These are phyloP conservation scores for Astrephomene gubernaculifera DNA, from an alignment of 139 green algal species.

Conservation along the genomic window DNA sequence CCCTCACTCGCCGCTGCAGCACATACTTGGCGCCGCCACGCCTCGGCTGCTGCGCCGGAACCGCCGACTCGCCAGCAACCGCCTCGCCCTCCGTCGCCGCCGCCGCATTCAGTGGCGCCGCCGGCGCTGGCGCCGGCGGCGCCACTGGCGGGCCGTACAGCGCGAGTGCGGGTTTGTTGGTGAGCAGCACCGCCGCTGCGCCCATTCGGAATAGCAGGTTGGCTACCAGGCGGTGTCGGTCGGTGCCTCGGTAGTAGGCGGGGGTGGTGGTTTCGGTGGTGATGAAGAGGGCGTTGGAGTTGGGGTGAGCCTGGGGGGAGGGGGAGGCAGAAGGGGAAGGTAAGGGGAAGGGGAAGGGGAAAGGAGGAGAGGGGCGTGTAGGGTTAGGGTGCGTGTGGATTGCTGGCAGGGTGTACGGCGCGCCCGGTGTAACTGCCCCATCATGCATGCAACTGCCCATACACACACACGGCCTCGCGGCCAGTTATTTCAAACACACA, in stretches of 20 bases:
- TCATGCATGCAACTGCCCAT: no score
- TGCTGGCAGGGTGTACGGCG: no score
- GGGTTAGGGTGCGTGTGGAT: no score
- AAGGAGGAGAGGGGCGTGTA: background rate
- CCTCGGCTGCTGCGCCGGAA: background rate
- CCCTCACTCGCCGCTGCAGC: constrained; percentile 57
- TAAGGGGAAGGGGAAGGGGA: background rate
- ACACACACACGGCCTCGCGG: no score
- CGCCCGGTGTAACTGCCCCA: no score
- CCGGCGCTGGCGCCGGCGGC: no score
- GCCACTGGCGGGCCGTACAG: constrained; percentile 37
- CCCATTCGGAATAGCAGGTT: constrained; percentile 64
- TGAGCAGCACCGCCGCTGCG: constrained; percentile 60
- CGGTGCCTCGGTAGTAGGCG: constrained; percentile 66
- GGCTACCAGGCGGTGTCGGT: constrained; percentile 63
- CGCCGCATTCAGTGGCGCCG: no score
- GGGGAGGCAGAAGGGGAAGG: background rate
- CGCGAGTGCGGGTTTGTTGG: constrained; percentile 54
- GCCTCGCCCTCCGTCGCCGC: no score
- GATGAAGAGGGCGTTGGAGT: constrained; percentile 66
- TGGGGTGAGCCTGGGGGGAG: constrained; percentile 61
- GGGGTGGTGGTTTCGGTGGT: constrained; percentile 70
- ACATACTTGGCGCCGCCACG: constrained; percentile 60
- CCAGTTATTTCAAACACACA: no score
- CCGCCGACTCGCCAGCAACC: constrained; percentile 45